A percentile compares a stretch with the other conserved stretches of the same genome.
These are phyloP conservation scores for Millerago galiae DNA, from an alignment of 805 yeast species.

Conservation along the genomic window DNA sequence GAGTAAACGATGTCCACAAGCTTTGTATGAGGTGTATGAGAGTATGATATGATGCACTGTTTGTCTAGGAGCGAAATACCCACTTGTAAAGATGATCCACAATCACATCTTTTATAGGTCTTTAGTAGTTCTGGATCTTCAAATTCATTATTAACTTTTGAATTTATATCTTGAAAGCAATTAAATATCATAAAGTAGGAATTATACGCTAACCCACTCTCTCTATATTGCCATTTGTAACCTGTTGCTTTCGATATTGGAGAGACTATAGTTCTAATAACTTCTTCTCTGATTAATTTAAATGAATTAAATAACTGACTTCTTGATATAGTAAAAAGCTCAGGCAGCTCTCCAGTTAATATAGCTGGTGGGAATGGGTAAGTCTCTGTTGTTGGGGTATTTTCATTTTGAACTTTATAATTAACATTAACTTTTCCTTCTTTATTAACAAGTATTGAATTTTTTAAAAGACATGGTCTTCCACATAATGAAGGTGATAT, in stretches of 20 bases:
- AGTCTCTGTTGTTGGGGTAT: too few species aligned
- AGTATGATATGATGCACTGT: conserved; percentile 17
- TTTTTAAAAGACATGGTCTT: too few species aligned
- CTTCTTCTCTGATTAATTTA: conserved; percentile 17
- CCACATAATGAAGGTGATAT: too few species aligned
- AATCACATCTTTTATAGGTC: conserved; percentile 12
- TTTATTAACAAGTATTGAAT: too few species aligned
- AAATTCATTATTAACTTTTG: background rate
- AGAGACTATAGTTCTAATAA: conserved; percentile 13
- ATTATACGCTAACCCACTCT: conserved; percentile 16
- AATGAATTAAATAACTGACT: conserved; percentile 15
- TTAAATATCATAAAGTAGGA: conserved; percentile 18
- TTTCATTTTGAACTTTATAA: too few species aligned
- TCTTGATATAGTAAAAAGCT: conserved; percentile 6
- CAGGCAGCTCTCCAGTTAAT: too few species aligned
- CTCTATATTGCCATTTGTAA: conserved; percentile 21
- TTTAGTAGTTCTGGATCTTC: background rate
- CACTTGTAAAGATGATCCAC: conserved; percentile 15
- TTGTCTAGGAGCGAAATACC: conserved; percentile 19
- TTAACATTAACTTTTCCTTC: too few species aligned
- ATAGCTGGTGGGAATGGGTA: too few species aligned
- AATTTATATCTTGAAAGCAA: conserved; percentile 19
- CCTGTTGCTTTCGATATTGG: conserved; percentile 20
- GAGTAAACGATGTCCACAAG: conserved; percentile 18
- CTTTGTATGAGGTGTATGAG: conserved; percentile 16